These are phyloP conservation scores for Alternaria consortialis DNA, from an alignment of 2,329 filamentous ascomycete species.

Conservation along the genomic window DNA sequence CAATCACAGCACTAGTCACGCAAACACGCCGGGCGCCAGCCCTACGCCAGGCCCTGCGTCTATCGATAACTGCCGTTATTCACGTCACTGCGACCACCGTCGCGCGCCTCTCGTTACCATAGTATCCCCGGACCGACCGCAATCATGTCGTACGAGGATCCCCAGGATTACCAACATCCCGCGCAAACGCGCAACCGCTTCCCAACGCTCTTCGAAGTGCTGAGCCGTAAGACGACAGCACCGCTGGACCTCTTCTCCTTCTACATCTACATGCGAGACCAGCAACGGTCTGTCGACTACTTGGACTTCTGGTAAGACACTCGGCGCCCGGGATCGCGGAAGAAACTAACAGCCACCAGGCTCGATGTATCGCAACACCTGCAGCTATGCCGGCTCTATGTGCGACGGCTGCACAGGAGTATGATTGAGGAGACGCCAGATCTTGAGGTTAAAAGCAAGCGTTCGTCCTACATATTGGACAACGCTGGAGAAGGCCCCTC, in stretches of 20 bases:
- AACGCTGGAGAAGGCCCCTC: conserved; percentile 69
- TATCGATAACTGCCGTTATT: conserved; percentile 34
- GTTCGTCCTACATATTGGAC: conserved; percentile 81
- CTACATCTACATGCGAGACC: conserved; percentile 99
- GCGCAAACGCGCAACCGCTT: conserved; percentile 74
- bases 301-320: conserved; percentile 89
- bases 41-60: conserved; percentile 26
- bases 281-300: conserved; percentile 97
- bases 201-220: conserved; percentile 93
- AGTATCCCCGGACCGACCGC: conserved; percentile 8
- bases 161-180: conserved; percentile 14
- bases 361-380: conserved; percentile 99
- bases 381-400: conserved; percentile 96
- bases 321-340: not conserved
- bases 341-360: conserved; percentile 64
- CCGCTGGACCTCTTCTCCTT: conserved; percentile 98
- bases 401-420: conserved; percentile 90
- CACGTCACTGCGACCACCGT: conserved; percentile 22
- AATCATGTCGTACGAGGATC: conserved; percentile 35
- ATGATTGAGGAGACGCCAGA: conserved; percentile 94
- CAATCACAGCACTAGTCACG: conserved; percentile 15
- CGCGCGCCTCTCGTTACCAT: conserved; percentile 28
- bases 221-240: conserved; percentile 91
- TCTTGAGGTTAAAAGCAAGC: conserved; percentile 82
- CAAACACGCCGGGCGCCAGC: conserved; percentile 30